These are phyloP conservation scores for Alternaria conjuncta DNA, from an alignment of 2,329 filamentous ascomycete species.

Conservation along the genomic window DNA sequence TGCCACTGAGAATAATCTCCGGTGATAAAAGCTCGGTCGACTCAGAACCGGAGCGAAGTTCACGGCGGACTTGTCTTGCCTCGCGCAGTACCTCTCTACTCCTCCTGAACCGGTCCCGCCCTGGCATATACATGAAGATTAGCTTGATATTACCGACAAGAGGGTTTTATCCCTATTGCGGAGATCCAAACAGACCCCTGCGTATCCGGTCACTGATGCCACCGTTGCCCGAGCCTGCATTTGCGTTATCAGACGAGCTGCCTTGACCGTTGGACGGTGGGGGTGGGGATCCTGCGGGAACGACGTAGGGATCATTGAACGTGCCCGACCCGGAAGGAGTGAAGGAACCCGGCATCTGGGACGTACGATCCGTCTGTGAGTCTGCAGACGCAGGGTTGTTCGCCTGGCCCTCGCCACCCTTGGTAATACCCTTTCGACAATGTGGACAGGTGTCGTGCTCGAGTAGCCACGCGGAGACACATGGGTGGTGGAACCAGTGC, in stretches of 20 bases:
- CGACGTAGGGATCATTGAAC: constrained; percentile 25
- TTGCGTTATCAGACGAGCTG: constrained; percentile 14
- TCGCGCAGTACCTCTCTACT: constrained; percentile 4
- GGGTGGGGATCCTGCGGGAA: constrained; percentile 18
- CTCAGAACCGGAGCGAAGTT: not conserved
- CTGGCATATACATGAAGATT: constrained; percentile 2
- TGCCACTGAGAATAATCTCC: not conserved
- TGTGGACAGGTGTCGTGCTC: constrained; percentile 94
- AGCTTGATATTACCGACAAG: constrained; percentile 11
- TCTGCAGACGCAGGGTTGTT: constrained; percentile 5
- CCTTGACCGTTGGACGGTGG: constrained; percentile 6
- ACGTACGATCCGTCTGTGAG: constrained; percentile 9
- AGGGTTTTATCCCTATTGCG: constrained; percentile 12
- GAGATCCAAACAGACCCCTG: constrained; percentile 45
- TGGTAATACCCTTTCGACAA: constrained; percentile 66
- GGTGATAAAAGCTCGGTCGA: not conserved
- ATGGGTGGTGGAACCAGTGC: constrained; percentile 91
- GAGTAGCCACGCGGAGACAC: constrained; percentile 81
- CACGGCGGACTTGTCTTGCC: not conserved
- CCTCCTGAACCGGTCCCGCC: constrained; percentile 1
- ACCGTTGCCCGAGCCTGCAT: constrained; percentile 17
- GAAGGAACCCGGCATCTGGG: constrained; percentile 42
- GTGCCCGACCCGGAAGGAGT: constrained; percentile 26
- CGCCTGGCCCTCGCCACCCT: constrained; percentile 28
- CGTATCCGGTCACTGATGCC: constrained; percentile 40